phyloP scores from a whole-genome alignment of 2,329 filamentous ascomycete genomes.

The Sarocladium kiliense region DNA sequence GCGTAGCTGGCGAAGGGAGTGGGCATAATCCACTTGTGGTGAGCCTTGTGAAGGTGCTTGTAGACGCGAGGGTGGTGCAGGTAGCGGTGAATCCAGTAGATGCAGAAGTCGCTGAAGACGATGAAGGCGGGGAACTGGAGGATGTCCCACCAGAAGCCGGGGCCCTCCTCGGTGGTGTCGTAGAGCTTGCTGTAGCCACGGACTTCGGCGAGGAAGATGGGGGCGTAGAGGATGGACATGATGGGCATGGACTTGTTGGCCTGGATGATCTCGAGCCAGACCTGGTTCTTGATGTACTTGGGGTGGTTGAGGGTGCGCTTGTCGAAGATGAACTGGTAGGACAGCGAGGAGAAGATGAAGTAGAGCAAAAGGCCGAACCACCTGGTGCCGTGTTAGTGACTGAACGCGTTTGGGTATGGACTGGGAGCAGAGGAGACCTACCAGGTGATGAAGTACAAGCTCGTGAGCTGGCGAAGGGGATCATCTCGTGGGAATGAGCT shows the following conservation, averaged over 20 bases:
- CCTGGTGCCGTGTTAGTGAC: slow-evolving; percentile 42
- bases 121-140: slow-evolving; percentile 86
- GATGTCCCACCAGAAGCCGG: slow-evolving; percentile 71
- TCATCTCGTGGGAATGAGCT: slow-evolving; percentile 77
- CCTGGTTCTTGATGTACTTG: slow-evolving; percentile 92
- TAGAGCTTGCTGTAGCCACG: slow-evolving; percentile 84
- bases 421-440: slow-evolving; percentile 35
- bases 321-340: slow-evolving; percentile 87
- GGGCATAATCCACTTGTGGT: slow-evolving; percentile 99
- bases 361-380: slow-evolving; percentile 81
- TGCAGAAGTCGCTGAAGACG: slow-evolving; percentile 80
- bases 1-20: slow-evolving; percentile 89
- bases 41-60: slow-evolving; percentile 89
- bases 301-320: slow-evolving; percentile 85
- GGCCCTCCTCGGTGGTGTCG: slow-evolving; percentile 69
- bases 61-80: slow-evolving; percentile 75
- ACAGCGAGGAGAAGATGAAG: slow-evolving; percentile 76
- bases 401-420: neutral
- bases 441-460: slow-evolving; percentile 83
- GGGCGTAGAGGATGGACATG: slow-evolving; percentile 77
- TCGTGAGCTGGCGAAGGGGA: slow-evolving; percentile 65
- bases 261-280: slow-evolving; percentile 78
- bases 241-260: slow-evolving; percentile 70
- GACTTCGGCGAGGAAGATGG: slow-evolving; percentile 78
- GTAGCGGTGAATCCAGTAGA: slow-evolving; percentile 88